A percentile compares a stretch with the other conserved stretches of the same genome.
Conservation (phyloP, 108 stramenopile species). For the Pseudonitzschia multiseries region DNA sequence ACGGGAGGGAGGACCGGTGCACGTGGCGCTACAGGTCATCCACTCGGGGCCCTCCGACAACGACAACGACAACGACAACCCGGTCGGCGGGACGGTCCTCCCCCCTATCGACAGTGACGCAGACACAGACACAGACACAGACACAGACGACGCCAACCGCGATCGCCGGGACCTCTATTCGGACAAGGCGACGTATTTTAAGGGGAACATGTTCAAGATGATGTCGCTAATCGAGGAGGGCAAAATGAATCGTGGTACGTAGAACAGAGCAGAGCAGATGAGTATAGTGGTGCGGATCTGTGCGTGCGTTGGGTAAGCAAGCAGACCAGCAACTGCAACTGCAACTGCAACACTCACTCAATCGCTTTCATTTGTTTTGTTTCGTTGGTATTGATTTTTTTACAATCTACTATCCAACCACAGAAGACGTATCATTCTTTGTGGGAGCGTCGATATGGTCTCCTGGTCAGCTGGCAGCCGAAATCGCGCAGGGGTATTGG, state of each 20-base stretch:
- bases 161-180: conserved; percentile 34
- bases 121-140: conserved; percentile 2
- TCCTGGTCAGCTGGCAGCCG: conserved; percentile 71
- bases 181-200: conserved; percentile 58
- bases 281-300: neutral
- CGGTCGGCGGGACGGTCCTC: conserved; percentile 65
- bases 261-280: neutral
- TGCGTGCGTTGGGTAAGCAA: neutral
- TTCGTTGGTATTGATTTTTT: neutral
- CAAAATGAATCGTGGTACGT: conserved; percentile 41
- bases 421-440: conserved; percentile 74
- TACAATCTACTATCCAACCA: neutral
- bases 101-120: conserved; percentile 28
- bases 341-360: neutral
- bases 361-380: neutral
- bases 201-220: conserved; percentile 68
- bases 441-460: conserved; percentile 79
- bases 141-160: conserved; percentile 21
- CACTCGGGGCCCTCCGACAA: conserved; percentile 29
- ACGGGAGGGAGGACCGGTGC: conserved; percentile 82
- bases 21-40: conserved; percentile 75
- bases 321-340: neutral
- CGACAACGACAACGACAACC: conserved; percentile 2
- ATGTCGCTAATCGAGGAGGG: conserved; percentile 61
- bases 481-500: conserved; percentile 83